A percentile compares a stretch with the other conserved stretches of the same genome.
Conservation (phyloP, 2,329 filamentous ascomycete species). For the Xylariales sp. region DNA sequence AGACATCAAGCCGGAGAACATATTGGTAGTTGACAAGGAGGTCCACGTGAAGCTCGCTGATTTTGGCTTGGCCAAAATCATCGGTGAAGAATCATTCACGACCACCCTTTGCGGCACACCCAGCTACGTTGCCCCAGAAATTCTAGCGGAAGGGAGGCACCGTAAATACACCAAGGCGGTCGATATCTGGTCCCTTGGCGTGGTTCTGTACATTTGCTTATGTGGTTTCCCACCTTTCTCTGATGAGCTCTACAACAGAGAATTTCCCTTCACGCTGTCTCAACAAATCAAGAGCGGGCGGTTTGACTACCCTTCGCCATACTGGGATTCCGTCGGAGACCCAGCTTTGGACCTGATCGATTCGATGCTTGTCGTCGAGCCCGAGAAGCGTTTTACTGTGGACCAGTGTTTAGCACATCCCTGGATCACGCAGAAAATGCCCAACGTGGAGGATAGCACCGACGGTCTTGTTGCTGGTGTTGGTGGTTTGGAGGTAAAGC, state of each 20-base stretch:
- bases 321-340: conserved; percentile 88
- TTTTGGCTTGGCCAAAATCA: conserved; percentile 96
- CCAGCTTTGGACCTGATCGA: conserved; percentile 90
- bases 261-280: conserved; percentile 81
- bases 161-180: conserved; percentile 93
- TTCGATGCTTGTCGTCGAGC: conserved; percentile 85
- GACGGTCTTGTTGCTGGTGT: conserved; percentile 89
- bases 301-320: conserved; percentile 94
- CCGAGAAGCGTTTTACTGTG: conserved; percentile 76
- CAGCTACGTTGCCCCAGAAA: conserved; percentile 94
- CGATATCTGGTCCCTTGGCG: conserved; percentile 90
- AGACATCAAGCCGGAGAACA: conserved; percentile 97
- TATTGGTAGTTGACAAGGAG: conserved; percentile 79
- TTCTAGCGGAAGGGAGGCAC: conserved; percentile 74
- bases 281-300: conserved; percentile 85
- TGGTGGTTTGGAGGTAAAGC: conserved; percentile 74
- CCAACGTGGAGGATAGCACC: conserved; percentile 75
- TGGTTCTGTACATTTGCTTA: conserved; percentile 91
- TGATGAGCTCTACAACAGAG: conserved; percentile 76
- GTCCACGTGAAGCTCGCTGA: conserved; percentile 89
- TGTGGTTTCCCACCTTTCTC: conserved; percentile 96
- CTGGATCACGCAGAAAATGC: conserved; percentile 66
- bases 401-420: conserved; percentile 89
- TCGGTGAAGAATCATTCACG: conserved; percentile 96
- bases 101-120: conserved; percentile 96